Evolutionary conservation across 345 rosid species (phyloP), one percentile per base, ranked within the genome.

Genomic region (Excoecaria agallocha): DNA sequence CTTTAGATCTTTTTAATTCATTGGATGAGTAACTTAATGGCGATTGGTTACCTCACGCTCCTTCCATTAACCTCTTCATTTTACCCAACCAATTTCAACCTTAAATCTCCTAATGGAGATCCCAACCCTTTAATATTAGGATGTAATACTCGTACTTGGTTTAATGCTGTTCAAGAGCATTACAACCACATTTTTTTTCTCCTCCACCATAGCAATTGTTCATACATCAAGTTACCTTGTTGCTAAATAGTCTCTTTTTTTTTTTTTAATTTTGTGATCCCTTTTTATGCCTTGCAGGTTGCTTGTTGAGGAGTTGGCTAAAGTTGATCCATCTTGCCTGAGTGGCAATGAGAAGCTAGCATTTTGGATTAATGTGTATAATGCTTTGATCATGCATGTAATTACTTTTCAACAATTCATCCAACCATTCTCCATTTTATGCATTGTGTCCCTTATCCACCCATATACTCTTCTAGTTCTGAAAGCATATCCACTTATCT

Each of bases 331-430:
- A 35, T 82, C 88, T 79, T 88, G 78, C 80, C 66, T 92, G 76
- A 87, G 81, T 80, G 72, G 87, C 87, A 84, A 78, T 58, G 96
- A 92, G 90, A 94, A 91, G 86, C 92, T 94, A 13, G 97, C 98
- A 67, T 94, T 94, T 77, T 94, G 98, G 98, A 91, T 94, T 81
- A 94, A 94, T 79, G 84, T 94, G 78, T 94, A 92, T 75, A 92
- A 94, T 76, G 98, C 98, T 43, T 84, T 93, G 87, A 91, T 94
- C 79, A 93, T 94, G 98, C 98, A 94, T 80, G 99, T 94, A 75
- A 58, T 90, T 79, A 62, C 8, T 48, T 46, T 71, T 80, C 59
- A 24, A n/a, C 57, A 54, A 48, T 61, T 30, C 30, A 61, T 24
- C 66, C 57, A 15, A 45, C 43, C 35, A 12, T 24, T 30, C 30